Percentiles rank a stretch among this genome's conserved stretches.
These are phyloP conservation scores for Biscutella auriculata DNA, from an alignment of 441 rosid species.

Conservation along the genomic window DNA sequence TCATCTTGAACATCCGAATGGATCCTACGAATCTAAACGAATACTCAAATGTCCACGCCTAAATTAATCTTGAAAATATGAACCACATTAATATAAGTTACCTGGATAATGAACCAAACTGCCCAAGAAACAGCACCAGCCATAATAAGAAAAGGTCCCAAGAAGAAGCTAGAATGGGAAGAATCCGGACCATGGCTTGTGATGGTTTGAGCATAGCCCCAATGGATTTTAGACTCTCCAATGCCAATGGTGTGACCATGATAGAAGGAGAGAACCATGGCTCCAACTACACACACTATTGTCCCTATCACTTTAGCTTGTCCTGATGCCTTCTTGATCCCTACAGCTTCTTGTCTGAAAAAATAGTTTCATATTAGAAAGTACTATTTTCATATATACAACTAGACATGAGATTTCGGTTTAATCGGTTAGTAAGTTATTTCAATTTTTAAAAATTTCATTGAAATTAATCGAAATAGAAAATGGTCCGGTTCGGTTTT, in stretches of 20 bases:
- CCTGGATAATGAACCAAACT: slow-evolving; percentile 73
- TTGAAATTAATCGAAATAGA: too few species aligned
- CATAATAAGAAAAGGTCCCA: slow-evolving; percentile 59
- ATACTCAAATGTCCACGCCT: too few species aligned
- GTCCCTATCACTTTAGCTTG: slow-evolving; percentile 82
- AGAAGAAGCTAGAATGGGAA: slow-evolving; percentile 27
- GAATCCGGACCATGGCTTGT: background rate
- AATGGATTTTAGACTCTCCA: slow-evolving; percentile 56
- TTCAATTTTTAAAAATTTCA: too few species aligned
- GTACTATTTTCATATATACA: background rate
- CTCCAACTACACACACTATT: slow-evolving; percentile 64
- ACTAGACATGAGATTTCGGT: too few species aligned
- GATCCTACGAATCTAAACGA: too few species aligned
- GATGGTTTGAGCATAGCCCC: slow-evolving; percentile 44
- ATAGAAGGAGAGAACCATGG: slow-evolving; percentile 83
- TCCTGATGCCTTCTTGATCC: slow-evolving; percentile 47
- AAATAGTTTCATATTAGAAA: background rate
- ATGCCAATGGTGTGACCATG: slow-evolving; percentile 53
- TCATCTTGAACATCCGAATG: too few species aligned
- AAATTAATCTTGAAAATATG: background rate
- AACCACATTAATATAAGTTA: slow-evolving; percentile 5
- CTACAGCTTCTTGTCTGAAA: slow-evolving; percentile 59
- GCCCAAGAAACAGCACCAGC: slow-evolving; percentile 53
- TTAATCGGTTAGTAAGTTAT: too few species aligned
- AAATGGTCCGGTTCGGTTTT: too few species aligned